Evolutionary conservation across 805 yeast genomes (phyloP).

Genomic region (Myxozyma melibiosi): DNA sequence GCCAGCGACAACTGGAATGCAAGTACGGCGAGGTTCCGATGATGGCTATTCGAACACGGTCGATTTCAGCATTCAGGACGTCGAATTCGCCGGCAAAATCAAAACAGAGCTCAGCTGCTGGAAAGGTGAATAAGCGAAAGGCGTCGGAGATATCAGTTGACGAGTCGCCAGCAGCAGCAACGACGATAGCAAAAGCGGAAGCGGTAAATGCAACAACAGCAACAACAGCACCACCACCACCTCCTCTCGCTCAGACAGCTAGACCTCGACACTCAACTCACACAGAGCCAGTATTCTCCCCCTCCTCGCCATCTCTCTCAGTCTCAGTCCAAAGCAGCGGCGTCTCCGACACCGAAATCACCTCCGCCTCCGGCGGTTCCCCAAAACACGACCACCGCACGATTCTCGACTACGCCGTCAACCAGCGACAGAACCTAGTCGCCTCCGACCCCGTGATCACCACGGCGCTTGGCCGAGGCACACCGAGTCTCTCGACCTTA

Average conservation of each 20-base stretch:
- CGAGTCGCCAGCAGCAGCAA: too few species aligned
- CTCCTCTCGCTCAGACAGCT: too few species aligned
- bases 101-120: not conserved
- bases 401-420: not conserved
- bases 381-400: not conserved
- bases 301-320: not conserved
- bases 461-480: not conserved
- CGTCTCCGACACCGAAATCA: not conserved
- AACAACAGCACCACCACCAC: too few species aligned
- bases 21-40: not conserved
- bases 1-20: not conserved
- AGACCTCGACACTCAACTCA: too few species aligned
- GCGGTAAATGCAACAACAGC: too few species aligned
- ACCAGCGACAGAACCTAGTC: not conserved
- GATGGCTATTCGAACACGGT: not conserved
- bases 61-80: not conserved
- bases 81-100: not conserved
- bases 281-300: too few species aligned
- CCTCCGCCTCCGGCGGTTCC: not conserved
- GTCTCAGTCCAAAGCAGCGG: not conserved
- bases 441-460: not conserved
- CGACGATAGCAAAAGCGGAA: too few species aligned
- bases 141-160: too few species aligned
- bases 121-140: too few species aligned
- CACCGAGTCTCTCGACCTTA: constrained; percentile 1